Evolutionary conservation across 108 stramenopile species (phyloP).

Genomic region (Aurantiochytrium sp.): DNA sequence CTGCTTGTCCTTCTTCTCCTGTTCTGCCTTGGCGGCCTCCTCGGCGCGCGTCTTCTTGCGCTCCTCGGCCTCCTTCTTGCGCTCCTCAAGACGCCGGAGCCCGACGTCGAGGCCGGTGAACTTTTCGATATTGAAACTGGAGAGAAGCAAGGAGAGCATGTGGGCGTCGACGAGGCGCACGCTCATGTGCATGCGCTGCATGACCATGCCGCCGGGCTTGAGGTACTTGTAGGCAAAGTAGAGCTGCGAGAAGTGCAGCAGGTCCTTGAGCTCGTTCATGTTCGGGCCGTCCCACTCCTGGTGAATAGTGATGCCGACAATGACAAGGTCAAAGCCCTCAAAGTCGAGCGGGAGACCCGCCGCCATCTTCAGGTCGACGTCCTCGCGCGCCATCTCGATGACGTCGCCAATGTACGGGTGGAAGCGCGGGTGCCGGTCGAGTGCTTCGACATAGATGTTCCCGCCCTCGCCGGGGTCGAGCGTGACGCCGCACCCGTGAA

Average conservation of each 20-base stretch:
- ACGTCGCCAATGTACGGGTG: slow-evolving; percentile 15
- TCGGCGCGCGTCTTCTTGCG: not conserved
- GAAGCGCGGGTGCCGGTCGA: not conserved
- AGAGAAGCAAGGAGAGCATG: not conserved
- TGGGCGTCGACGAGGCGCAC: slow-evolving; percentile 1
- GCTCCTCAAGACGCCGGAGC: not conserved
- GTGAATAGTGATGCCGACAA: slow-evolving; percentile 25
- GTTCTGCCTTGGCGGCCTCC: not conserved
- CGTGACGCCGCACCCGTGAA: slow-evolving; percentile 2
- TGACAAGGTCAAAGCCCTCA: slow-evolving; percentile 19
- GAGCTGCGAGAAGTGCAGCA: slow-evolving; percentile 15
- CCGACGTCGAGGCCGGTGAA: slow-evolving; percentile 2
- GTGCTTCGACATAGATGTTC: not conserved
- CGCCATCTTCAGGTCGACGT: not conserved
- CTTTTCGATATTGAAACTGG: not conserved
- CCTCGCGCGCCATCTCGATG: slow-evolving; percentile 22
- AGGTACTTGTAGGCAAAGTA: slow-evolving; percentile 27
- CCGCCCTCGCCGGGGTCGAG: slow-evolving; percentile 7
- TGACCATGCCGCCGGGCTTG: slow-evolving; percentile 24
- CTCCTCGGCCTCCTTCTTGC: not conserved
- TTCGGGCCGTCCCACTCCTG: slow-evolving; percentile 15
- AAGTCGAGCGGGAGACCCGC: not conserved
- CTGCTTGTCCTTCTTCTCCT: not conserved
- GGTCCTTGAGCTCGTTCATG: slow-evolving; percentile 30
- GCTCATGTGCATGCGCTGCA: slow-evolving; percentile 31